Evolutionary conservation across 2,329 filamentous ascomycete species (phyloP), one percentile per base, ranked within the genome.

Genomic region (Colletotrichum sp.): DNA sequence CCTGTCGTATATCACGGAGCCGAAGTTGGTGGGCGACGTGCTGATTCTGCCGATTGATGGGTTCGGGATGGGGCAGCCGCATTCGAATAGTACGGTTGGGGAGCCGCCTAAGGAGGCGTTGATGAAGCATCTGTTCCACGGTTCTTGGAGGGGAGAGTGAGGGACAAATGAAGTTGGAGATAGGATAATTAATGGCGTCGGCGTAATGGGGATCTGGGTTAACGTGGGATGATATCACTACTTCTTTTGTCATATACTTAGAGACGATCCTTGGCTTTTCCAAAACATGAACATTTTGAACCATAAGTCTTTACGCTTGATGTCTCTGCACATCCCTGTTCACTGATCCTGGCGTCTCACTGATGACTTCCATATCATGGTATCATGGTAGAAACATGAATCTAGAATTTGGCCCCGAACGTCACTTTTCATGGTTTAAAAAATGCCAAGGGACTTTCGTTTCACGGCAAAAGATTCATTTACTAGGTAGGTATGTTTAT

Each of bases 21-120:
- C 78, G 2, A 78, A 60, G 57, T 49, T 79, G 8, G 73, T 76
- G 34, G 79, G 76, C 0, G 79, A 79, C 18, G 76, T 82, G 10
- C 62, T 82, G 66, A 72, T 82, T 44, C 68, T 82, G 52, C 76
- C 81, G 12, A 81, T 82, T 34, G 78, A 82, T 62, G 79, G 79
- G 2, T 82, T 82, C 32, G 81, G 81, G 18, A 79, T 82, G 78
- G 81, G 80, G 7, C 81, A 82, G 68, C 32, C 60, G 10, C 81
- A 82, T 63, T 82, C 81, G 52, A 65, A 77, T 26, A 81, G 80
- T 28, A 81, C 81, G 4, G 77, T 81, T 44, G 80, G 82, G 21
- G 80, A 80, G 8, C 78, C 80, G 21, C 81, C 81, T 4, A 69
- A 80, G 8, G 72, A 72, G 24, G 81, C 81, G 7, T 69, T 82